A percentile compares a stretch with the other conserved stretches of the same genome.
Evolutionary conservation across 129 eudicot species (phyloP).

Genomic region (Mikania micrantha): DNA sequence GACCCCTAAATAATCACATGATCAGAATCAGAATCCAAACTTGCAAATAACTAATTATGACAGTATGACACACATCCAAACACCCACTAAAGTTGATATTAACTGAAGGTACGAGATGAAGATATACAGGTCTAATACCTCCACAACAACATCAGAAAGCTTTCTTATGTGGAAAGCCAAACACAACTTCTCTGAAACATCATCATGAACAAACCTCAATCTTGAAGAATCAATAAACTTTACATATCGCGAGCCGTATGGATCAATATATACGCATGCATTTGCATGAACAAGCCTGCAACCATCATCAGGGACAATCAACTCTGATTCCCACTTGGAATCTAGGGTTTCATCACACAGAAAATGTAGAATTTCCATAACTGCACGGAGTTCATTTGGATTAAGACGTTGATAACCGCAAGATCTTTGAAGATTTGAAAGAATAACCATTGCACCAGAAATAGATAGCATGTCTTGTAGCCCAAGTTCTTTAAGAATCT

Average conservation of each 20-base stretch:
- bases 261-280: constrained; percentile 76
- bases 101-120: background rate
- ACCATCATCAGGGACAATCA: constrained; percentile 94
- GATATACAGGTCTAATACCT: constrained; percentile 44
- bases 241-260: constrained; percentile 78
- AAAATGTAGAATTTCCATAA: constrained; percentile 66
- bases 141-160: constrained; percentile 88
- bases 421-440: constrained; percentile 69
- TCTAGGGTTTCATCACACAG: constrained; percentile 51
- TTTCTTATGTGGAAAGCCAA: constrained; percentile 56
- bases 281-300: constrained; percentile 93
- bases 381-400: constrained; percentile 97
- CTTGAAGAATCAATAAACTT: constrained; percentile 75
- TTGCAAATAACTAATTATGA: background rate
- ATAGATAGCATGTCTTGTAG: constrained; percentile 68
- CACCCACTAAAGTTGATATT: background rate
- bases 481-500: constrained; percentile 81
- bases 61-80: background rate
- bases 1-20: background rate
- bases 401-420: constrained; percentile 95
- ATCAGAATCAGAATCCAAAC: background rate
- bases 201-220: constrained; percentile 73
- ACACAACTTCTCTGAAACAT: constrained; percentile 66
- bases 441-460: constrained; percentile 75
- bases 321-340: constrained; percentile 53